Percentiles rank a stretch among this genome's conserved stretches.
Evolutionary conservation across 2,329 filamentous ascomycete genomes (phyloP).

Genomic region (Sclerotinia trifoliorum): DNA sequence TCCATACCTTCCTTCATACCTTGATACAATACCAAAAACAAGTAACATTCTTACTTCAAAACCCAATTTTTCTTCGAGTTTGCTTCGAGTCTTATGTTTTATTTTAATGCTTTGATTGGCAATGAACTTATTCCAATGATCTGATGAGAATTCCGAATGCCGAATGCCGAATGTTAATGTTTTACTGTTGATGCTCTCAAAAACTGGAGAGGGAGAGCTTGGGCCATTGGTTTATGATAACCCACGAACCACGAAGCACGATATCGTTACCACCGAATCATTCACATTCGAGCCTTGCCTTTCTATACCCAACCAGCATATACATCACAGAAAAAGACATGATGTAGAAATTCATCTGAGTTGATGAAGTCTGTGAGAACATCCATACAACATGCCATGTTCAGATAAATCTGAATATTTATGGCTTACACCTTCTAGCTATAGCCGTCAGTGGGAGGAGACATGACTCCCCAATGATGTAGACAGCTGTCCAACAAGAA

Average conservation of each 20-base stretch:
- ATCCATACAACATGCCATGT: too few relatives aligned
- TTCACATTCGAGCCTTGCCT: background rate
- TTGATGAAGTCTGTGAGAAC: background rate
- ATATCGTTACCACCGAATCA: background rate
- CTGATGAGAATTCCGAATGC: slow-evolving; percentile 6
- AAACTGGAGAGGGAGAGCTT: background rate
- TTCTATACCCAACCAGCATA: background rate
- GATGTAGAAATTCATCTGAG: background rate
- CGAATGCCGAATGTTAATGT: background rate
- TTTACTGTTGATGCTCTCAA: background rate
- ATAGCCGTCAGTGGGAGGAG: background rate
- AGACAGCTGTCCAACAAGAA: background rate
- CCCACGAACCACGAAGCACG: background rate
- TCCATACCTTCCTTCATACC: background rate
- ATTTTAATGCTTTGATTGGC: background rate
- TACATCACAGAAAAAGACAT: background rate
- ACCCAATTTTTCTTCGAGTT: background rate
- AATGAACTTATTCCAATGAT: background rate
- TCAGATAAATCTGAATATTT: background rate
- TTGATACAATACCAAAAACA: background rate
- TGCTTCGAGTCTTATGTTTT: background rate
- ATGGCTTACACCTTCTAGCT: background rate
- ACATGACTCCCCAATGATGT: background rate
- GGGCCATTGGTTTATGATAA: slow-evolving; percentile 2
- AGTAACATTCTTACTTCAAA: background rate